Base-by-base conservation (phyloP, 2,329 filamentous ascomycete genomes). In the Colletotrichum spinosum region DNA sequence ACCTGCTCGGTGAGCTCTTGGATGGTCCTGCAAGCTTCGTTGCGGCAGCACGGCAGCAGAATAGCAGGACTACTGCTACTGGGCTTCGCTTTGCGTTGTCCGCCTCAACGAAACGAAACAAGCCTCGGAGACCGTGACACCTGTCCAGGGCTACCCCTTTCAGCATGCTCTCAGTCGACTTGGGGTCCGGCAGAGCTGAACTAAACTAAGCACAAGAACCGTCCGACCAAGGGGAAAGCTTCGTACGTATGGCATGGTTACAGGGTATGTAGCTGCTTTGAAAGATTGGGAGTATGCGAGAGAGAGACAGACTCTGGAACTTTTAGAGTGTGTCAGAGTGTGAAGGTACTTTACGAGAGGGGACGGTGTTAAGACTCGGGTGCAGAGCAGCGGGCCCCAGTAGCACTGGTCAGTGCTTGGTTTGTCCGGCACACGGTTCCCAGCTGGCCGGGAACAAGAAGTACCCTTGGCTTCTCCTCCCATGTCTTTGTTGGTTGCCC, bases 31-130 rank as follows among this genome's bases (percentile, higher is more conserved):
- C 51, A 61, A 65, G 62, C 51, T 65, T 55, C 62, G 42, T 46
- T 61, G 50, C 51, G 35, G 56, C 53, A 55, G 53, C 34, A 8
- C 45, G 35, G 44, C 35, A 55, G 61, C 56, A 65, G 25, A 61
- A 56, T 44, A 64, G 34, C 61, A 51, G 25, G 39, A n/a, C 61
- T 52, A 56, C 52, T 62, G 52, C 39, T 15, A 61, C 48, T 62
- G 37, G 62, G 52, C 58, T 56, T 44, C 46, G 62, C 62, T 65
- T 65, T 65, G 62, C 58, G 62, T 65, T 42, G 62, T 52, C 58
- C 58, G 52, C 62, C 57, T 65, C 62, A 65, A 65, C 62, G 62
- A 65, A 65, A 65, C 62, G 62, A 65, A 65, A 65, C 58, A 65
- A 65, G 62, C 62, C 62, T 65, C 62, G 62, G 46, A 65, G 48